Percentiles rank a stretch among this genome's conserved stretches.
Conservation (phyloP, 257 asterid species). For the Solanum infundibuliforme region DNA sequence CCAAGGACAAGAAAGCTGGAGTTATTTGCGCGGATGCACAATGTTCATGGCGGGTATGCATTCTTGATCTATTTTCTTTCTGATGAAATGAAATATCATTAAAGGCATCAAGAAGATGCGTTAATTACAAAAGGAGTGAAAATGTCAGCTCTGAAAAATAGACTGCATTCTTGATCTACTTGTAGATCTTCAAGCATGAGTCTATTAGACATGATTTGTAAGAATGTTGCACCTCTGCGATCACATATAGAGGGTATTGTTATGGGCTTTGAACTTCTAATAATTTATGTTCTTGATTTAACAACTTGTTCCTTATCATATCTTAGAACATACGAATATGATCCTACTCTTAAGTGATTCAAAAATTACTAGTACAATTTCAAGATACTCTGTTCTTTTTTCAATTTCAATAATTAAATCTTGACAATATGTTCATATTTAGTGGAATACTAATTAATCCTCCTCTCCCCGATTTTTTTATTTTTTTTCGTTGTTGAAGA, state of each 20-base stretch:
- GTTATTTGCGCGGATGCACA: slow-evolving; percentile 95
- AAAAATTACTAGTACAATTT: neutral
- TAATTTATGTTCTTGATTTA: neutral
- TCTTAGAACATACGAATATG: neutral
- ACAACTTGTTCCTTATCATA: neutral
- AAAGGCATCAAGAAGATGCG: neutral
- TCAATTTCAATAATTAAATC: neutral
- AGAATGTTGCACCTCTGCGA: neutral
- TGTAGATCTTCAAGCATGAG: neutral
- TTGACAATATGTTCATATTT: neutral
- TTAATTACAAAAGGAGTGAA: neutral
- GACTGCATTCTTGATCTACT: slow-evolving; percentile 13
- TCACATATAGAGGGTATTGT: neutral
- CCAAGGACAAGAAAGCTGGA: slow-evolving; percentile 96
- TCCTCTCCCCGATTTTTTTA: too few species aligned
- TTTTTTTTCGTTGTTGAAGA: neutral
- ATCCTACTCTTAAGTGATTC: neutral
- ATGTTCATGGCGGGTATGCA: slow-evolving; percentile 80
- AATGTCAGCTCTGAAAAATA: neutral
- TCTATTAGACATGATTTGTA: neutral
- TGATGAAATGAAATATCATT: neutral
- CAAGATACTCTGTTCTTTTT: neutral
- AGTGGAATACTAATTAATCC: neutral
- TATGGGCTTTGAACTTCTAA: neutral
- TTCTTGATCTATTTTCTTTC: slow-evolving; percentile 6